These are phyloP conservation scores for Paspalum vaginatum DNA, from an alignment of 176 grass and related monocot genomes.

Conservation along the genomic window DNA sequence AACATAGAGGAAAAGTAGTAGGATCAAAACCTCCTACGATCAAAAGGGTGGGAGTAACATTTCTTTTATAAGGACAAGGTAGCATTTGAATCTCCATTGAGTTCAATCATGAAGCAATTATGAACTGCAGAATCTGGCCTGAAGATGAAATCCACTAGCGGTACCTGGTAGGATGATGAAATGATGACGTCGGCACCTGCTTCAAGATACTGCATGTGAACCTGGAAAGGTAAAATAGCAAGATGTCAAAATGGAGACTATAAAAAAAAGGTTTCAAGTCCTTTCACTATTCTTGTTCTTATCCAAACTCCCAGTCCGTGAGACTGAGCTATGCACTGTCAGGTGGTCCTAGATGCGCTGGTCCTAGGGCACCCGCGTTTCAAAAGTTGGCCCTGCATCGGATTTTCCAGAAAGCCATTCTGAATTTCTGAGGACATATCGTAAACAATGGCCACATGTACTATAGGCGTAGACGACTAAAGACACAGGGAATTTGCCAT, in stretches of 20 bases:
- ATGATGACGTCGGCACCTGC: slow-evolving; percentile 78
- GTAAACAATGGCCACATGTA: neutral
- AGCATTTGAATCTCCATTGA: neutral
- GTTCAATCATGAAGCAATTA: neutral
- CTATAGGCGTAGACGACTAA: neutral
- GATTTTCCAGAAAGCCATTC: neutral
- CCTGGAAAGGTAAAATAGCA: slow-evolving; percentile 38
- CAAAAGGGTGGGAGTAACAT: no score
- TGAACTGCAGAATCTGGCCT: neutral
- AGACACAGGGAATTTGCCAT: neutral
- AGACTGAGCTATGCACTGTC: no score
- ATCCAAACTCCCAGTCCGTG: neutral
- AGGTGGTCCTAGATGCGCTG: neutral
- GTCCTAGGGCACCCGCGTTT: neutral
- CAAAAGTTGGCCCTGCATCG: neutral
- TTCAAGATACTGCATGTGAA: slow-evolving; percentile 81
- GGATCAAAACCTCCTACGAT: no score
- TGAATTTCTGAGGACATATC: neutral
- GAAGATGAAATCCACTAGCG: neutral
- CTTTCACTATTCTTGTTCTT: neutral
- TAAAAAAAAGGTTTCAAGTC: neutral
- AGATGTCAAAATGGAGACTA: neutral
- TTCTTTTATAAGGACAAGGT: no score
- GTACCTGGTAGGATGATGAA: slow-evolving; percentile 85
- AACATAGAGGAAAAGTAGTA: no score